Percentiles rank a stretch among this genome's conserved stretches.
Evolutionary conservation across 805 yeast species (phyloP).

Genomic region (Saturnispora sekii): DNA sequence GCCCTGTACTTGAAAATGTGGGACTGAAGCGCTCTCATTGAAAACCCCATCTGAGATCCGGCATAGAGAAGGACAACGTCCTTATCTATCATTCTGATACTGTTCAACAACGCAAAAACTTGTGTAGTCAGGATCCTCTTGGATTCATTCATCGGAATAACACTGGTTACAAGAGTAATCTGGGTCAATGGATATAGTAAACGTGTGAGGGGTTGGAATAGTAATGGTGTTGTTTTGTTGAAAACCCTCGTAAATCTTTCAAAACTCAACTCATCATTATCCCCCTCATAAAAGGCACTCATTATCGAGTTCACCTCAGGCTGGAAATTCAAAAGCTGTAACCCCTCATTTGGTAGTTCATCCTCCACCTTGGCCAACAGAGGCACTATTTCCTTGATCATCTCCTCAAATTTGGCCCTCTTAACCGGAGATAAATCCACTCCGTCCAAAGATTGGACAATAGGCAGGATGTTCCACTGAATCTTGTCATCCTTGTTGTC

Average conservation of each 20-base stretch:
- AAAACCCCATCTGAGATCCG: constrained; percentile 75
- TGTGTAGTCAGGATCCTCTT: constrained; percentile 30
- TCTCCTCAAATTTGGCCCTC: neutral
- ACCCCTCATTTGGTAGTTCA: neutral
- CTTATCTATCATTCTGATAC: constrained; percentile 33
- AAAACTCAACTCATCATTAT: neutral
- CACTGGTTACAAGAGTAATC: neutral
- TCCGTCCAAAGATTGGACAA: constrained; percentile 33
- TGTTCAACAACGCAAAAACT: constrained; percentile 29
- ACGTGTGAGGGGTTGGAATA: constrained; percentile 36
- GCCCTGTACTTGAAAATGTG: constrained; percentile 86
- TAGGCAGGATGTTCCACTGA: constrained; percentile 26
- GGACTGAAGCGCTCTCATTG: constrained; percentile 78
- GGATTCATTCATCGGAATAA: too few species aligned
- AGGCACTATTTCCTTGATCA: constrained; percentile 7
- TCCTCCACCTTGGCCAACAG: constrained; percentile 2
- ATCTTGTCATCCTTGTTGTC: constrained; percentile 14
- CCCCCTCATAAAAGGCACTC: neutral
- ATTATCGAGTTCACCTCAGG: constrained; percentile 1
- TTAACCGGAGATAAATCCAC: constrained; percentile 1
- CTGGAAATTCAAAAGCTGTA: constrained; percentile 4
- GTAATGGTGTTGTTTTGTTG: constrained; percentile 29
- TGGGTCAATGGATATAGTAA: constrained; percentile 31
- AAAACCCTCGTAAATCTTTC: neutral
- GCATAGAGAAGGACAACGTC: constrained; percentile 53